These are phyloP conservation scores for Durotheca rogersii DNA, from an alignment of 495 filamentous ascomycete species.

Conservation along the genomic window DNA sequence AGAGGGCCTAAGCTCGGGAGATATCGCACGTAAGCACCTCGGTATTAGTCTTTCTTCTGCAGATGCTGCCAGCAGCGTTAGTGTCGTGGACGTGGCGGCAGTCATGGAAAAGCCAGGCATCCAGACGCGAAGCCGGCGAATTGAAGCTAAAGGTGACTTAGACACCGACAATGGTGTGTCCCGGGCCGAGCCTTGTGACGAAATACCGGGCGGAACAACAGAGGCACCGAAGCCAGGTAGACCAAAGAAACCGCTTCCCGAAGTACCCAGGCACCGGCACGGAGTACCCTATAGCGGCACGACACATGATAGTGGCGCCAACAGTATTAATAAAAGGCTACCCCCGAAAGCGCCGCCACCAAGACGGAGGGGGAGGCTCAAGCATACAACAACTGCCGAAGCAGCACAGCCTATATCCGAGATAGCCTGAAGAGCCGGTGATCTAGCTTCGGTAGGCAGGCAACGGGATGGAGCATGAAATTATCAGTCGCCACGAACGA, in stretches of 20 bases:
- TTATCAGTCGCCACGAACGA: constrained; percentile 7
- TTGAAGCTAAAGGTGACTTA: constrained; percentile 31
- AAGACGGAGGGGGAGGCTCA: constrained; percentile 48
- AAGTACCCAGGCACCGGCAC: constrained; percentile 49
- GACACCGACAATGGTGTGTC: constrained; percentile 7
- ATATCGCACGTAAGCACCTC: constrained; percentile 48
- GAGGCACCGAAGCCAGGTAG: constrained; percentile 32
- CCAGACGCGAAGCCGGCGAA: constrained; percentile 72
- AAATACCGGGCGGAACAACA: constrained; percentile 10
- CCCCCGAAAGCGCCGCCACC: constrained; percentile 58
- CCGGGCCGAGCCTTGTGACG: background rate
- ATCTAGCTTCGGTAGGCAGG: constrained; percentile 12
- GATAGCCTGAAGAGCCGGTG: constrained; percentile 15
- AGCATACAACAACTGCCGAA: constrained; percentile 24
- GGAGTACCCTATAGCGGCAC: constrained; percentile 44
- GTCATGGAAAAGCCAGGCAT: constrained; percentile 84
- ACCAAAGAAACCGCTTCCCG: constrained; percentile 46
- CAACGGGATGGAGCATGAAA: constrained; percentile 5
- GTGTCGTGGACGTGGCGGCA: constrained; percentile 73
- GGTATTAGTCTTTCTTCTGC: constrained; percentile 51
- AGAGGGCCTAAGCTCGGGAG: constrained; percentile 42
- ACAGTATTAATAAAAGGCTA: constrained; percentile 44
- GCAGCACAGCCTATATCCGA: constrained; percentile 28
- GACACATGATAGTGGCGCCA: constrained; percentile 31
- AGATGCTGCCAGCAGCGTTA: constrained; percentile 58